Evolutionary conservation across 2,329 filamentous ascomycete genomes (phyloP).

Genomic region (Aspergillus sp.): DNA sequence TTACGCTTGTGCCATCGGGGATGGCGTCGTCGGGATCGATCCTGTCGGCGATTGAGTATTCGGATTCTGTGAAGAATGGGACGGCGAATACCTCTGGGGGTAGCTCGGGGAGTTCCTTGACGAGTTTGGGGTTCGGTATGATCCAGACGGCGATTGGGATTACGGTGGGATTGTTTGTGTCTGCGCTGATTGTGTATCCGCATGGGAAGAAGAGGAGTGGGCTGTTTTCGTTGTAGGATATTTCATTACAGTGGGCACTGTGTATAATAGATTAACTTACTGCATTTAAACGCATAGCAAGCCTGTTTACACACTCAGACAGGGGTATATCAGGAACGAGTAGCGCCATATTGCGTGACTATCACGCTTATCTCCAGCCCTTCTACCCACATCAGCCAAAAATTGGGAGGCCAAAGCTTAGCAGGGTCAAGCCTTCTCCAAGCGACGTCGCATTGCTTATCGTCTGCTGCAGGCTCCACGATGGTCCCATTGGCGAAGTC

Average conservation of each 20-base stretch:
- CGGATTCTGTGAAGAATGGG: slow-evolving; percentile 41
- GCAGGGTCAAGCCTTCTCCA: not conserved
- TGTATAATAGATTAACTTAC: no score
- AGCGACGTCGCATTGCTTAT: slow-evolving; percentile 12
- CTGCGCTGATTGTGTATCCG: slow-evolving; percentile 50
- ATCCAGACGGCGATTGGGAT: slow-evolving; percentile 51
- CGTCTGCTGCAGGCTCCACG: not conserved
- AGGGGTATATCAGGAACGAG: no score
- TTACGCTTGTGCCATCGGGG: slow-evolving; percentile 65
- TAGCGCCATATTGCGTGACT: no score
- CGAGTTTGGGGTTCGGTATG: slow-evolving; percentile 48
- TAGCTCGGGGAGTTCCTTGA: slow-evolving; percentile 18
- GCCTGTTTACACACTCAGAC: no score
- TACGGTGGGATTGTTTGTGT: slow-evolving; percentile 50
- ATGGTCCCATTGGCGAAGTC: not conserved
- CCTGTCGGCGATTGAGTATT: slow-evolving; percentile 58
- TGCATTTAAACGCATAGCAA: no score
- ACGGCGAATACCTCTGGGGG: slow-evolving; percentile 8
- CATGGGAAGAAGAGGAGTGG: slow-evolving; percentile 50
- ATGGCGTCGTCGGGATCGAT: slow-evolving; percentile 60
- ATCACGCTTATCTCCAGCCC: no score
- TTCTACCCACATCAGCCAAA: no score
- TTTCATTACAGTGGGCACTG: no score
- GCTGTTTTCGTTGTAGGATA: no score
- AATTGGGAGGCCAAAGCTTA: not conserved